Percentiles rank a stretch among this genome's conserved stretches.
phyloP scores from a whole-genome alignment of 176 grass and related monocot genomes.

The Zoysia japonica region DNA sequence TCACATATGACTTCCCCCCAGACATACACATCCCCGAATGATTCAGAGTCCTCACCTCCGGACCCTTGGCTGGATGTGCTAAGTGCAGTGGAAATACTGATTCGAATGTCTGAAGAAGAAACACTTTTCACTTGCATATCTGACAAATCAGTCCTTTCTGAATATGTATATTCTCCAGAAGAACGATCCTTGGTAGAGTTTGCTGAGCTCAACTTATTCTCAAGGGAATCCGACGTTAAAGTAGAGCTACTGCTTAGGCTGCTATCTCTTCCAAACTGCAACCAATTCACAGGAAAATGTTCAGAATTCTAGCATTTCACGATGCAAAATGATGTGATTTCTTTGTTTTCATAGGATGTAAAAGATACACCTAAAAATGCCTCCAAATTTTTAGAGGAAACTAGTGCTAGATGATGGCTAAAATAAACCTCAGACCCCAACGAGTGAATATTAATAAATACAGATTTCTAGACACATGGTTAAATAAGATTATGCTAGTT shows the following conservation, averaged over 20 bases:
- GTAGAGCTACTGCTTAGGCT: conserved; percentile 81
- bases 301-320: conserved; percentile 26
- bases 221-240: conserved; percentile 52
- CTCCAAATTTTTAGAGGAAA: not conserved
- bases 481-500: not conserved
- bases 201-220: conserved; percentile 77
- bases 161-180: conserved; percentile 60
- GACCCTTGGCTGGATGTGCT: conserved; percentile 99
- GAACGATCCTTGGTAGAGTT: conserved; percentile 64
- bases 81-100: conserved; percentile 92
- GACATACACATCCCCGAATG: not conserved
- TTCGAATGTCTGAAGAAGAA: conserved; percentile 74
- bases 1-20: no score
- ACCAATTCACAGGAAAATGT: conserved; percentile 17
- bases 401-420: not conserved
- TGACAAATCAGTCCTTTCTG: conserved; percentile 77
- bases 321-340: conserved; percentile 17
- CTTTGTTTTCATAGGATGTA: conserved; percentile 3
- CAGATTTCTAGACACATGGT: no score
- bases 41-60: conserved; percentile 86
- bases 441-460: not conserved
- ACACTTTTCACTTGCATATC: conserved; percentile 90
- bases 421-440: not conserved
- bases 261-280: conserved; percentile 77
- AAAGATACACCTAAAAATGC: not conserved